A percentile compares a stretch with the other conserved stretches of the same genome.
phyloP scores from a whole-genome alignment of 345 rosid genomes.

The Gossypium sturtianum region DNA sequence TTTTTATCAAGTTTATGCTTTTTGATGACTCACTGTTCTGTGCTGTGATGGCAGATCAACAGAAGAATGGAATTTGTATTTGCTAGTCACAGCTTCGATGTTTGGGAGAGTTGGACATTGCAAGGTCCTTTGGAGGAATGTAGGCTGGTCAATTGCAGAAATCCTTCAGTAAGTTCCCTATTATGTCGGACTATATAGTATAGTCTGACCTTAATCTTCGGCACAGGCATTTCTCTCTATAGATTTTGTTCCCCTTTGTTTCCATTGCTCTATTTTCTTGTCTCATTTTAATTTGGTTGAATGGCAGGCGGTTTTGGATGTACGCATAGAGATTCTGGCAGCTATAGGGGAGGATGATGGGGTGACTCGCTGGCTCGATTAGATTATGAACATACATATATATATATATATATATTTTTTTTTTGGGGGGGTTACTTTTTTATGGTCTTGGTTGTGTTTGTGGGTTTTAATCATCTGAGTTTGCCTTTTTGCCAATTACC shows the following conservation, averaged over 20 bases:
- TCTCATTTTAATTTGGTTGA: not conserved
- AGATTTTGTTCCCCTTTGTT: not conserved
- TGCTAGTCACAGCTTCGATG: constrained; percentile 96
- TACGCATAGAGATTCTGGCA: constrained; percentile 74
- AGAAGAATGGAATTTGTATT: constrained; percentile 94
- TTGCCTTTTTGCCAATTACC: constrained; percentile 14
- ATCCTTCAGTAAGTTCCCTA: constrained; percentile 47
- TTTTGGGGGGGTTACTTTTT: not conserved
- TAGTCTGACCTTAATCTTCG: too few species aligned
- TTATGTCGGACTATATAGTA: not conserved
- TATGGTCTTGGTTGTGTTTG: not conserved
- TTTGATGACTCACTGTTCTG: not conserved
- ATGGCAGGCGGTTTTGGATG: constrained; percentile 78
- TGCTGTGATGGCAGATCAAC: constrained; percentile 59
- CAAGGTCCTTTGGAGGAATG: constrained; percentile 90
- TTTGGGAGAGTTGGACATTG: constrained; percentile 96
- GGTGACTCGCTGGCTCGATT: constrained; percentile 89
- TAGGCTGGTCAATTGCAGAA: constrained; percentile 81
- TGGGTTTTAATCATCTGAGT: constrained; percentile 10
- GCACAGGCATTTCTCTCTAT: too few species aligned
- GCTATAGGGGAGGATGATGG: constrained; percentile 75
- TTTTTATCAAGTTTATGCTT: not conserved
- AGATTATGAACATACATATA: constrained; percentile 19
- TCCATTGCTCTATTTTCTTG: not conserved
- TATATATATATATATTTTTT: too few species aligned